A percentile compares a stretch with the other conserved stretches of the same genome.
Conservation (phyloP, 306 rosid species). For the Coriaria nepalensis region DNA sequence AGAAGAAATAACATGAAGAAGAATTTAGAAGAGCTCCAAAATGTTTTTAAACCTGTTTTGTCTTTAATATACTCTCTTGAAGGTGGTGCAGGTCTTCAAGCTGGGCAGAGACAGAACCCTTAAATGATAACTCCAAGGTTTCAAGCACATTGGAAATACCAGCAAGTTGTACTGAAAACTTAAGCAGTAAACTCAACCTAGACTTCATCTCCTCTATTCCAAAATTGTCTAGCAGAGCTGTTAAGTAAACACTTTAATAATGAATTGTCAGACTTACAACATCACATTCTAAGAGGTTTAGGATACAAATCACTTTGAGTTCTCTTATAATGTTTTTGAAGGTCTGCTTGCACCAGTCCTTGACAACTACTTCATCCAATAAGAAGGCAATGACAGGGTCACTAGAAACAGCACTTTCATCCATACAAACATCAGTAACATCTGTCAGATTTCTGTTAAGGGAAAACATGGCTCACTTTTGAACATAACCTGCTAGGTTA, state of each 20-base stretch:
- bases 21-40: not conserved
- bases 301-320: slow-evolving; percentile 87
- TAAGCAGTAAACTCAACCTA: slow-evolving; percentile 50
- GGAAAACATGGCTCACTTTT: slow-evolving; percentile 17
- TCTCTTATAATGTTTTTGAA: slow-evolving; percentile 51
- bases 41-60: slow-evolving; percentile 66
- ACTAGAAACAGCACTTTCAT: slow-evolving; percentile 95
- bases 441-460: slow-evolving; percentile 56
- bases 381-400: slow-evolving; percentile 95
- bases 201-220: slow-evolving; percentile 35
- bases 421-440: slow-evolving; percentile 96
- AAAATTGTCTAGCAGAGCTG: slow-evolving; percentile 46
- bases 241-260: slow-evolving; percentile 20
- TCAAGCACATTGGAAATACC: slow-evolving; percentile 84
- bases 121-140: slow-evolving; percentile 78
- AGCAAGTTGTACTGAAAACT: slow-evolving; percentile 49
- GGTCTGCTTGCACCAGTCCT: slow-evolving; percentile 98
- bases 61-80: slow-evolving; percentile 66
- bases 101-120: slow-evolving; percentile 71
- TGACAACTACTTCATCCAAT: slow-evolving; percentile 98
- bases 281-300: slow-evolving; percentile 17
- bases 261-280: slow-evolving; percentile 5
- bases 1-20: not conserved
- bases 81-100: slow-evolving; percentile 70
- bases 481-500: not conserved